Conservation (phyloP, 1,284 basidiomycete genomes). For the Heterobasidion parviporum region DNA sequence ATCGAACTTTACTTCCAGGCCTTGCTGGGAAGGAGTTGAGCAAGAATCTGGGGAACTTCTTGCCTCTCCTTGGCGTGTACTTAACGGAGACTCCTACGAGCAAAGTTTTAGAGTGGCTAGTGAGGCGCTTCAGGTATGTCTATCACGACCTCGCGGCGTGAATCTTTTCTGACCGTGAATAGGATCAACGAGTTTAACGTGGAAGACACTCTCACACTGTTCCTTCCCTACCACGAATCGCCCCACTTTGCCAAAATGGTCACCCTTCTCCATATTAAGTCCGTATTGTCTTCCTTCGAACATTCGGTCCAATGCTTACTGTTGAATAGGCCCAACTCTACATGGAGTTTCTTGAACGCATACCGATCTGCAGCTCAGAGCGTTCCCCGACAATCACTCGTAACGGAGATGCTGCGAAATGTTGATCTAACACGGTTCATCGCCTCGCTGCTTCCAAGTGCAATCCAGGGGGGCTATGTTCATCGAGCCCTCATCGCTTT, state of each 20-base stretch:
- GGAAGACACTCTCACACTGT: slow-evolving; percentile 69
- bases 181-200: slow-evolving; percentile 95
- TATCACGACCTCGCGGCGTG: not conserved
- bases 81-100: slow-evolving; percentile 77
- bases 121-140: slow-evolving; percentile 81
- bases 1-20: slow-evolving; percentile 73
- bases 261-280: slow-evolving; percentile 77
- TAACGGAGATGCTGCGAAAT: slow-evolving; percentile 68
- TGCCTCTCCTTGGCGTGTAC: slow-evolving; percentile 72
- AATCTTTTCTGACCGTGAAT: slow-evolving; percentile 1
- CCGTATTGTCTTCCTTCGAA: slow-evolving; percentile 15
- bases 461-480: slow-evolving; percentile 41
- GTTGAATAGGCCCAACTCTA: slow-evolving; percentile 32
- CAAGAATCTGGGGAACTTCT: slow-evolving; percentile 50
- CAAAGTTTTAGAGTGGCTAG: slow-evolving; percentile 94
- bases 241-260: slow-evolving; percentile 93
- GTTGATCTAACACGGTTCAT: slow-evolving; percentile 71
- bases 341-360: slow-evolving; percentile 63
- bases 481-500: slow-evolving; percentile 81
- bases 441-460: slow-evolving; percentile 51
- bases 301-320: slow-evolving; percentile 7
- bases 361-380: slow-evolving; percentile 70
- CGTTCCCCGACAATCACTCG: slow-evolving; percentile 59
- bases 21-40: slow-evolving; percentile 63
- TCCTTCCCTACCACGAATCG: slow-evolving; percentile 93